Percentiles rank a stretch among this genome's conserved stretches.
Conservation (phyloP, 2,329 filamentous ascomycete genomes). For the Penicillium sclerotiorum region DNA sequence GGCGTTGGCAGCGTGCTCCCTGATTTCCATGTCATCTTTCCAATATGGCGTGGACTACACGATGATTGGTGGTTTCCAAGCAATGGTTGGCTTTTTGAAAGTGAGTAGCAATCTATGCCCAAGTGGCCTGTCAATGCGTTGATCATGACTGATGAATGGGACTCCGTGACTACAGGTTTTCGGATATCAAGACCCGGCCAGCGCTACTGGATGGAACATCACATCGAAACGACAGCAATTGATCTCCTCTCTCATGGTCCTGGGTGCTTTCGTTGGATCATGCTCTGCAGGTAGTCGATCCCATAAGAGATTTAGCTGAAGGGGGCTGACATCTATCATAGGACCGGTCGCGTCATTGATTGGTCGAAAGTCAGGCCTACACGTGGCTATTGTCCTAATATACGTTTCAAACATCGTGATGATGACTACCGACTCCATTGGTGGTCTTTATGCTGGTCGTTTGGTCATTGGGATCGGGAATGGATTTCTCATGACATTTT, state of each 20-base stretch:
- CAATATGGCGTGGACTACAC: constrained; percentile 36
- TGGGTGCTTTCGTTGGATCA: constrained; percentile 50
- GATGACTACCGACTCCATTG: constrained; percentile 59
- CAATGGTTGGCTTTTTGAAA: constrained; percentile 34
- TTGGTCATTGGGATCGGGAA: constrained; percentile 60
- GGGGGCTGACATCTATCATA: constrained; percentile 4
- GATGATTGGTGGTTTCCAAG: constrained; percentile 35
- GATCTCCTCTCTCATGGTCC: constrained; percentile 50
- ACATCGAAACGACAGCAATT: constrained; percentile 46
- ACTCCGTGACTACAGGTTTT: constrained; percentile 20
- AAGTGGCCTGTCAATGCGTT: too few relatives aligned
- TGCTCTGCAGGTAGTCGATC: constrained; percentile 34
- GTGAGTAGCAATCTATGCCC: constrained; percentile 9
- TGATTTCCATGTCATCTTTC: constrained; percentile 37
- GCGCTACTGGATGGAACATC: constrained; percentile 38
- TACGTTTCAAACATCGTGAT: constrained; percentile 58
- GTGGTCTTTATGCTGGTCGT: constrained; percentile 58
- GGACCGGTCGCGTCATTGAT: constrained; percentile 43
- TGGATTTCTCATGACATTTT: constrained; percentile 61
- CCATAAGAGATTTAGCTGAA: not conserved
- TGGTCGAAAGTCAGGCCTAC: constrained; percentile 51
- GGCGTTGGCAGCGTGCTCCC: constrained; percentile 24
- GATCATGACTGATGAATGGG: too few relatives aligned
- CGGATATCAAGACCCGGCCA: constrained; percentile 23
- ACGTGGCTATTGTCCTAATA: constrained; percentile 53